Evolutionary conservation across 2,329 filamentous ascomycete genomes (phyloP), one percentile per base, ranked within the genome.

Genomic region (Aschersonia sp.): DNA sequence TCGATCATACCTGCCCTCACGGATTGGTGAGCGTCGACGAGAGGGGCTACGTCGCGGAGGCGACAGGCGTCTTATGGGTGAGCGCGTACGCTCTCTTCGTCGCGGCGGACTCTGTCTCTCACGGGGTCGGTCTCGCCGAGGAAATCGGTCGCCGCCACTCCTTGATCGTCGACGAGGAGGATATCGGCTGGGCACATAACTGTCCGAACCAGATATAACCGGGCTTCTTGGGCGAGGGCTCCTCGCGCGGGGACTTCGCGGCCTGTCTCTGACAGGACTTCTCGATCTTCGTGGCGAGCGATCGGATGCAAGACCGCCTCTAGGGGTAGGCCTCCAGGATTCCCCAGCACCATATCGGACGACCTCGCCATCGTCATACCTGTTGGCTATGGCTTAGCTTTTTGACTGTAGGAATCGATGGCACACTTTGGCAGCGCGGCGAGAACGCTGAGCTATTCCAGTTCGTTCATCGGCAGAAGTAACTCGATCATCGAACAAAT

Each of bases 321-420:
- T 62, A 46, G 76, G 76, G 50, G 73, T 78, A 9, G 76, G 76
- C 50, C 76, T 67, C 67, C 77, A 79, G 39, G 75, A 78, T 61
- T 79, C 76, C 50, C 76, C 76, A 10, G 76, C 76, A 46, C 76
- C 76, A 58, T 79, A 79, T 56, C 76, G 68, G 52, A 77, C 73
- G 47, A 79, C 76, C 62, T 79, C 76, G 43, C 76, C 76, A 53
- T 79, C 76, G 53, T 79, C 75, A 55, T 76, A 79, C 58, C 75
- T 78, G 50, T 6, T 3, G 37, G 30, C 57, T 48, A 55, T 22
- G 22, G 22, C 22, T 22, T 22, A 22, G 22, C 22, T 22, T 3
- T 22, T 4, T 22, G 22, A 4, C 22, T 22, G 22, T 22, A 22
- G 4, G 4, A 3, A 22, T 22, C 35, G 31, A 59, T 49, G 55